Conservation (phyloP, 805 yeast species). For the Kluyveromyces lactis region DNA sequence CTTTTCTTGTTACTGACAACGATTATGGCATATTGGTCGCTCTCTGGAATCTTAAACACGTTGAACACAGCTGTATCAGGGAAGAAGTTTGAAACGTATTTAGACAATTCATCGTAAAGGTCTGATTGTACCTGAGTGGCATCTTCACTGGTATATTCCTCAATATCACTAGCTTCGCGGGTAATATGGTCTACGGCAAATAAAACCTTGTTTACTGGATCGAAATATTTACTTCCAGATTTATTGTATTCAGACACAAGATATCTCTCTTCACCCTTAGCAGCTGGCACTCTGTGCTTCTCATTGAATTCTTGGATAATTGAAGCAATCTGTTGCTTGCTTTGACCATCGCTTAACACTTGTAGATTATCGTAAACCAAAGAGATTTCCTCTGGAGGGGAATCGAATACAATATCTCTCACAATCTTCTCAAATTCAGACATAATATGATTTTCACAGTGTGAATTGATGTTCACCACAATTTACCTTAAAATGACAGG, state of each 20-base stretch:
- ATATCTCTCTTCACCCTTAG: conserved; percentile 28
- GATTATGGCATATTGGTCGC: conserved; percentile 33
- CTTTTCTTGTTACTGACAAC: conserved; percentile 67
- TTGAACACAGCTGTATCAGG: conserved; percentile 46
- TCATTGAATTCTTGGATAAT: conserved; percentile 36
- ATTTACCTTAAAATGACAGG: too few relatives aligned
- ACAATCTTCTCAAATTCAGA: conserved; percentile 21
- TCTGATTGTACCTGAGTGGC: conserved; percentile 13
- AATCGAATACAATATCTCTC: conserved; percentile 21
- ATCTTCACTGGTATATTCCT: conserved; percentile 26
- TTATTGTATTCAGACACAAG: conserved; percentile 44
- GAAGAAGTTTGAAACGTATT: conserved; percentile 58
- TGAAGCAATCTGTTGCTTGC: conserved; percentile 27
- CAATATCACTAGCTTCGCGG: conserved; percentile 45
- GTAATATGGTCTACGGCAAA: conserved; percentile 54
- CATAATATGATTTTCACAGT: conserved; percentile 1
- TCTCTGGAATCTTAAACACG: conserved; percentile 30
- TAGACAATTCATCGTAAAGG: conserved; percentile 14
- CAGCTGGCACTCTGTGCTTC: conserved; percentile 30
- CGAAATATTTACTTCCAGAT: conserved; percentile 46
- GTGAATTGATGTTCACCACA: too few relatives aligned
- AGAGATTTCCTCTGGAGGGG: conserved; percentile 30
- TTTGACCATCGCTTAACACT: conserved; percentile 33
- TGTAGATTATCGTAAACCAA: conserved; percentile 35
- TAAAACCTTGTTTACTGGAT: conserved; percentile 37